Conservation (phyloP, 2,329 filamentous ascomycete genomes). For the Eutypa lata region DNA sequence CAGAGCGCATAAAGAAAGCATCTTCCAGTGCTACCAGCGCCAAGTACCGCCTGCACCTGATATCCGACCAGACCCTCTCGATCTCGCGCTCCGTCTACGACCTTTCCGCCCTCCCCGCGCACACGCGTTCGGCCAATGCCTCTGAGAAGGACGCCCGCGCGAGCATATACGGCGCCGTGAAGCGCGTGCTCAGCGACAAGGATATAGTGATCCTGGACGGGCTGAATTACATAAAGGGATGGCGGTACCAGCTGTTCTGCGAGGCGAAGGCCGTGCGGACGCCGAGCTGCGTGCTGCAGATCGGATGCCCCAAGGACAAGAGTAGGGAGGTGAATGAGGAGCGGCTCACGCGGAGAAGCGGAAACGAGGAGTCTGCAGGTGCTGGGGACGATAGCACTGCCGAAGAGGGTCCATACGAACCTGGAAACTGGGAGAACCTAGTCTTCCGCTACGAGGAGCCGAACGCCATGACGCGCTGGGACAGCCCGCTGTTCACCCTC, state of each 20-base stretch:
- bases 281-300: conserved; percentile 69
- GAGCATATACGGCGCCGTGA: conserved; percentile 72
- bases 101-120: conserved; percentile 54
- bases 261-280: conserved; percentile 79
- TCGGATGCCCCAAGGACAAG: conserved; percentile 53
- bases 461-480: conserved; percentile 81
- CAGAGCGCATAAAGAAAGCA: conserved; percentile 47
- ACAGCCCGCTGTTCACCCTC: conserved; percentile 77
- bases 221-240: conserved; percentile 87
- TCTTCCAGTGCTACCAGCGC: conserved; percentile 24
- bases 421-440: conserved; percentile 70
- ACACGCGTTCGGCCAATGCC: conserved; percentile 67
- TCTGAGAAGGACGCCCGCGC: conserved; percentile 81
- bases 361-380: conserved; percentile 31
- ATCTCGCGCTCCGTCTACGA: conserved; percentile 71
- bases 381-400: conserved; percentile 29
- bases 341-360: conserved; percentile 44
- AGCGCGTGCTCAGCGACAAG: conserved; percentile 67
- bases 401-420: conserved; percentile 50
- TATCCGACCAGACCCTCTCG: conserved; percentile 69
- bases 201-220: conserved; percentile 79
- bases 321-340: conserved; percentile 58
- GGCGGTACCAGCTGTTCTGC: conserved; percentile 82
- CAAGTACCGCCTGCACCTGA: conserved; percentile 66
- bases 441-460: conserved; percentile 84